These are phyloP conservation scores for Athelia sp. DNA, from an alignment of 1,284 basidiomycete species.

Conservation along the genomic window DNA sequence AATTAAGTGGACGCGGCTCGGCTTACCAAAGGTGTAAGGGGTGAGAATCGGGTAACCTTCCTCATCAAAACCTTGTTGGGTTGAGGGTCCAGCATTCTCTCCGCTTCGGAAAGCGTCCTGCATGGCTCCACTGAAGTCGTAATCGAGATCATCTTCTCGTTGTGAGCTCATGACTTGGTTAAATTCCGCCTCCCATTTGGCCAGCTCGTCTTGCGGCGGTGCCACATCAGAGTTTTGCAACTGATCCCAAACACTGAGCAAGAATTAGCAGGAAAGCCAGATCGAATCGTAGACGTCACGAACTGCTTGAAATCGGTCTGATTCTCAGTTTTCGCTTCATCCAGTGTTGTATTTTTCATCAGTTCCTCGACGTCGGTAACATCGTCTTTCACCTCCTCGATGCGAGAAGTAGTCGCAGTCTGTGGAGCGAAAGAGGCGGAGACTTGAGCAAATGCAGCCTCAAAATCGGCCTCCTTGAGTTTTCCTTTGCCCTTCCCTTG, in stretches of 20 bases:
- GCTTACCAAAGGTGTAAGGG: constrained; percentile 73
- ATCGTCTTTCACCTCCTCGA: constrained; percentile 50
- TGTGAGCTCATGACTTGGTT: constrained; percentile 70
- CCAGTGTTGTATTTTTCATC: constrained; percentile 32
- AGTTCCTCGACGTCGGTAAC: constrained; percentile 34
- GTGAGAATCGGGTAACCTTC: constrained; percentile 70
- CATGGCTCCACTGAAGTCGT: constrained; percentile 57
- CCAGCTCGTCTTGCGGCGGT: constrained; percentile 60
- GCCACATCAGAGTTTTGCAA: constrained; percentile 53
- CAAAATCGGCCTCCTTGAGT: constrained; percentile 71
- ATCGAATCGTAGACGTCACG: constrained; percentile 14
- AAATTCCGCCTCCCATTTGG: constrained; percentile 88
- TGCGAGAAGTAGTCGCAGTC: constrained; percentile 40
- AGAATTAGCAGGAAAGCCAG: background rate
- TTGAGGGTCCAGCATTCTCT: constrained; percentile 28
- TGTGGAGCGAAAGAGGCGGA: constrained; percentile 39
- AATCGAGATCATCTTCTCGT: constrained; percentile 61
- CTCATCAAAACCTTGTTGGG: constrained; percentile 52
- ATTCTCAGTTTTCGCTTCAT: constrained; percentile 15
- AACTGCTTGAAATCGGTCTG: constrained; percentile 44
- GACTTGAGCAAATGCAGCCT: constrained; percentile 67
- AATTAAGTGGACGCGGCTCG: constrained; percentile 3
- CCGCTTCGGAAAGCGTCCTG: constrained; percentile 60
- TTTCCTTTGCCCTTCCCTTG: constrained; percentile 66
- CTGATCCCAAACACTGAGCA: constrained; percentile 54